phyloP scores from a whole-genome alignment of 192 early-diverging fungal genomes.

The Chytriomyces hyalinus region DNA sequence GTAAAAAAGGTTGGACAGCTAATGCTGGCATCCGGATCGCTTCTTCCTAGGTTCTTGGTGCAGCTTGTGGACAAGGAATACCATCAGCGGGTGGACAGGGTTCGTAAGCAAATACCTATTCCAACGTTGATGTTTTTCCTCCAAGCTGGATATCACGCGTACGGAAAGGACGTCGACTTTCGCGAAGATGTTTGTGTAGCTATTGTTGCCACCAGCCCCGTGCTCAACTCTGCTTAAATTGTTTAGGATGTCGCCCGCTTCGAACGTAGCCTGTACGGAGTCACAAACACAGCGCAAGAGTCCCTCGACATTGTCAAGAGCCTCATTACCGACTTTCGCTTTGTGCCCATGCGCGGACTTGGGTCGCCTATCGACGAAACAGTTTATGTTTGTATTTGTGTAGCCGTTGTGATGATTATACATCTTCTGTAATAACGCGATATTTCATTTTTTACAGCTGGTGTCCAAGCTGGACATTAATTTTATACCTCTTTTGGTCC shows the following conservation, averaged over 20 bases:
- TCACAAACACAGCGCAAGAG: slow-evolving; percentile 18
- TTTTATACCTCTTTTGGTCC: slow-evolving; percentile 36
- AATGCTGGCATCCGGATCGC: slow-evolving; percentile 36
- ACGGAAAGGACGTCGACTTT: slow-evolving; percentile 45
- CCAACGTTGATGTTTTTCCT: slow-evolving; percentile 46
- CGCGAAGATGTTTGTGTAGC: slow-evolving; percentile 46
- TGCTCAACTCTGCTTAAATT: slow-evolving; percentile 2
- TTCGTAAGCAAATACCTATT: slow-evolving; percentile 27
- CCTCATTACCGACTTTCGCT: slow-evolving; percentile 39
- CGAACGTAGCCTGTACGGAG: slow-evolving; percentile 45
- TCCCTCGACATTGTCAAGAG: slow-evolving; percentile 30
- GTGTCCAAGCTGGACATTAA: slow-evolving; percentile 47
- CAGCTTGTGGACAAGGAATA: slow-evolving; percentile 53
- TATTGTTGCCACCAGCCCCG: neutral
- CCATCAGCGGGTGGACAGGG: slow-evolving; percentile 42
- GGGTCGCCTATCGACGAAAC: slow-evolving; percentile 54
- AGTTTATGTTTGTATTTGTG: slow-evolving; percentile 30
- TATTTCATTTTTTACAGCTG: slow-evolving; percentile 8
- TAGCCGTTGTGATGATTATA: neutral
- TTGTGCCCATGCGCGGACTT: slow-evolving; percentile 45
- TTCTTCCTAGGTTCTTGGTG: slow-evolving; percentile 46
- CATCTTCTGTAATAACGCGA: neutral
- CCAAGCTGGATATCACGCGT: slow-evolving; percentile 38
- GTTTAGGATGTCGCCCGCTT: slow-evolving; percentile 50
- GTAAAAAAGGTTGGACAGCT: slow-evolving; percentile 29